Conservation (phyloP, 331 rosid genomes). For the Dryas integrifolia region DNA sequence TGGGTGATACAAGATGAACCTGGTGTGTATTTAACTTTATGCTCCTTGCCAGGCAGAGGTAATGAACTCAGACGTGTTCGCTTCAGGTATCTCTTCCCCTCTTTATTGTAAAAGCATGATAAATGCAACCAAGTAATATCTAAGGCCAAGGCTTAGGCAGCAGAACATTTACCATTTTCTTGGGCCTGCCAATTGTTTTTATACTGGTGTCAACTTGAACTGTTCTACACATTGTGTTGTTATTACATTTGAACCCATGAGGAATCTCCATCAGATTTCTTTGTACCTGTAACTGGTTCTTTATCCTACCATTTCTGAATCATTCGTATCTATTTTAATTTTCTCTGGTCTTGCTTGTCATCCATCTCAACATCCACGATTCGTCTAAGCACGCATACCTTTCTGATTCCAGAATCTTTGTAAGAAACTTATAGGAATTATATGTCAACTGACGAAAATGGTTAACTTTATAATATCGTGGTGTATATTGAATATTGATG, state of each 20-base stretch:
- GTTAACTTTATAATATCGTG: not conserved
- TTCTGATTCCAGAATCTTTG: too few species aligned
- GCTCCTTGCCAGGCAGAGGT: conserved; percentile 55
- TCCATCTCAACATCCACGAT: not conserved
- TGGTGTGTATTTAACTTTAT: conserved; percentile 76
- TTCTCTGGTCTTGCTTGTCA: not conserved
- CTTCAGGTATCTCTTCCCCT: conserved; percentile 64
- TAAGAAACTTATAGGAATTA: too few species aligned
- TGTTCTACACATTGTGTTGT: not conserved
- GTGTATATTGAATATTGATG: not conserved
- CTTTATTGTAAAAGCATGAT: conserved; percentile 6
- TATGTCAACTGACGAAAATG: not conserved
- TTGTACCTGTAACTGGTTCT: not conserved
- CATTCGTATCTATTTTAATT: not conserved
- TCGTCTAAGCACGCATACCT: too few species aligned
- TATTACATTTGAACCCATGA: not conserved
- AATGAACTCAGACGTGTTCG: conserved; percentile 87
- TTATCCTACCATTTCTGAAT: not conserved
- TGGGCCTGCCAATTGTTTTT: too few species aligned
- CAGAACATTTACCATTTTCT: not conserved
- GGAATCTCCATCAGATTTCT: conserved; percentile 5
- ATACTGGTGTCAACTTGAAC: too few species aligned
- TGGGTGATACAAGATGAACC: conserved; percentile 89
- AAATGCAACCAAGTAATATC: not conserved
- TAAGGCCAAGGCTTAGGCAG: not conserved